Evolutionary conservation across 306 rosid genomes (phyloP).

Genomic region (Abrus precatorius): DNA sequence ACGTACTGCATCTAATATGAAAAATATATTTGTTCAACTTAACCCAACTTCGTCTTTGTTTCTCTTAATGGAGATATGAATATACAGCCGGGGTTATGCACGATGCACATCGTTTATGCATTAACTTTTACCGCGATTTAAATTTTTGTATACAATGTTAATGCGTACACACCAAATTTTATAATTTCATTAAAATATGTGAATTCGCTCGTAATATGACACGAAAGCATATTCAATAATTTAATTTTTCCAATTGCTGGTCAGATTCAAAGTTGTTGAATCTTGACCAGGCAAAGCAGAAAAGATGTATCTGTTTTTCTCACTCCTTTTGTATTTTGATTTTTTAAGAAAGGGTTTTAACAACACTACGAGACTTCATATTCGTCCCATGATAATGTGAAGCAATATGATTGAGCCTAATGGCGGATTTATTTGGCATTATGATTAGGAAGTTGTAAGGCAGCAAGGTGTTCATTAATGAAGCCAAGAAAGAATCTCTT

Average conservation of each 20-base stretch:
- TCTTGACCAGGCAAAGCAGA: background rate
- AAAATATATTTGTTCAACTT: background rate
- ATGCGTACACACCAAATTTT: background rate
- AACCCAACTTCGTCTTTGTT: background rate
- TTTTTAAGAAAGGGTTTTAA: background rate
- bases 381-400: background rate
- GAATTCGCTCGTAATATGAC: background rate
- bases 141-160: background rate
- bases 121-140: background rate
- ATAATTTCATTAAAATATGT: background rate
- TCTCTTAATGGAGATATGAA: background rate
- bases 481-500: background rate
- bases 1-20: background rate
- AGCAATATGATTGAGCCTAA: background rate
- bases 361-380: too few relatives aligned
- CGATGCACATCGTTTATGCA: background rate
- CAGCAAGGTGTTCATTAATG: constrained; percentile 11
- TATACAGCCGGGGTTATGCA: background rate
- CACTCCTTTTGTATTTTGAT: background rate
- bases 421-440: background rate
- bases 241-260: background rate
- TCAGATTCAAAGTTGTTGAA: background rate
- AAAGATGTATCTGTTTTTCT: background rate
- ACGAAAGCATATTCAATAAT: too few relatives aligned
- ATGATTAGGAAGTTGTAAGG: constrained; percentile 14